A percentile compares a stretch with the other conserved stretches of the same genome.
These are phyloP conservation scores for Hericium erinaceus DNA, from an alignment of 768 basidiomycete species.

Conservation along the genomic window DNA sequence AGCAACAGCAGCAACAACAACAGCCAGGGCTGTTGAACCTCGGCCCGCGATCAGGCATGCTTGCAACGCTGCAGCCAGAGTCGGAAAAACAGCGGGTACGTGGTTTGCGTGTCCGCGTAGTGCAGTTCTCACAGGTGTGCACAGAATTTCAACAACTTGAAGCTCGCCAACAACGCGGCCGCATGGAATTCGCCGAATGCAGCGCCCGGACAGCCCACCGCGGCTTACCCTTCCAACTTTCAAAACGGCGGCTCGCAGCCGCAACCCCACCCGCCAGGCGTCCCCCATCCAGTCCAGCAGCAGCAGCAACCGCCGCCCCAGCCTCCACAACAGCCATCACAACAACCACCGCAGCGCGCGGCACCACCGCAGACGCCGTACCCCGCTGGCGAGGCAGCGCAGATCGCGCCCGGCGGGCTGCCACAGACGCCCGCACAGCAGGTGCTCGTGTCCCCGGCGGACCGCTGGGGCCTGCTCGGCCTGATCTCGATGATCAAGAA, in stretches of 20 bases:
- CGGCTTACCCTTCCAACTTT: conserved; percentile 18
- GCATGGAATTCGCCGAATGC: conserved; percentile 57
- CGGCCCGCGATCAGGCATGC: conserved; percentile 23
- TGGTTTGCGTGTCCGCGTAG: conserved; percentile 6
- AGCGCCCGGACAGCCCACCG: conserved; percentile 27
- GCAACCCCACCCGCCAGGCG: conserved; percentile 37
- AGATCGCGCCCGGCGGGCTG: conserved; percentile 24
- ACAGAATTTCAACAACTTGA: conserved; percentile 31
- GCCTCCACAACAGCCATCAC: conserved; percentile 27
- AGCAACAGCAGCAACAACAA: conserved; percentile 33
- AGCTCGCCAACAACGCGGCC: conserved; percentile 44
- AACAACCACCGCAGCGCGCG: conserved; percentile 8
- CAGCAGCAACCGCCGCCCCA: conserved; percentile 28
- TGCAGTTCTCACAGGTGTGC: background rate
- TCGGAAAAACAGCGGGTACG: conserved; percentile 63
- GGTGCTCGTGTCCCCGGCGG: conserved; percentile 15
- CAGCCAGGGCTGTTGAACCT: conserved; percentile 63
- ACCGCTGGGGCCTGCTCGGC: conserved; percentile 35
- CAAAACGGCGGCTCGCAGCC: conserved; percentile 38
- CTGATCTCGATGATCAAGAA: conserved; percentile 78
- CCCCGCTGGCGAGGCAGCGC: conserved; percentile 7
- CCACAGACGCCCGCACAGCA: conserved; percentile 18
- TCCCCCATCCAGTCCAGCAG: conserved; percentile 31
- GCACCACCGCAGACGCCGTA: conserved; percentile 2
- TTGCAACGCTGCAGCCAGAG: conserved; percentile 43